Evolutionary conservation across 371 early-diverging fungal genomes (phyloP), one percentile per base, ranked within the genome.

Genomic region (Rhizopus stolonifer): DNA sequence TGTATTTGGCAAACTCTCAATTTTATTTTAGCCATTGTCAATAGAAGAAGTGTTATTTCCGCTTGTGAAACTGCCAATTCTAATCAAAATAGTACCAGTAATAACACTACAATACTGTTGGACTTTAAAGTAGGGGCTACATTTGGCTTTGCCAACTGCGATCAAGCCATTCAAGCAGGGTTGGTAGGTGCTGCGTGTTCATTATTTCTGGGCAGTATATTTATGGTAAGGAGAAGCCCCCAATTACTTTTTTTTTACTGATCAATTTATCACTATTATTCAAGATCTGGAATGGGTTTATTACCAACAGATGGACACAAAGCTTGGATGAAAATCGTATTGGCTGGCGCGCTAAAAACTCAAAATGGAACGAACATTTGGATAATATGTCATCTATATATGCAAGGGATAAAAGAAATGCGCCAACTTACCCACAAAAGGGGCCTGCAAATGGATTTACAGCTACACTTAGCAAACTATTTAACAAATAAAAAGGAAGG

Each of bases 111-210:
- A 5, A 67, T 65, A 1, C 63, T 75, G 43, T 46, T 75, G 51
- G 72, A 70, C 7, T 59, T 75, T 55, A 55, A 69, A 47, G 22
- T 63, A n/a, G 75, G 75, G 29, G 52, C 69, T 23, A 69, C 67
- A 0, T 75, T 69, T 47, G 75, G 75, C 7, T 54, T 75, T 9
- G 67, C 69, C 11, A 65, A 71, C 22, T 75, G 75, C 40, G 57
- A 58, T 19, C 75, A 75, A 51, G 75, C 72, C 11, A 70, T 65
- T 2, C 65, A 75, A 48, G 75, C 72, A 1, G 75, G 72, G 21
- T 47, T 75, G 2, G 71, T 71, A 36, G 72, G 69, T 15, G 34
- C 71, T 18, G 75, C 64, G 13, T 55, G 67, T 23, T 45, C 65
- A 7, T 50, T 75, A 4, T 75, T 75, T 56, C 38, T 69, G 2